Evolutionary conservation across 2,329 filamentous ascomycete species (phyloP).

Genomic region (Davidsoniella virescens): DNA sequence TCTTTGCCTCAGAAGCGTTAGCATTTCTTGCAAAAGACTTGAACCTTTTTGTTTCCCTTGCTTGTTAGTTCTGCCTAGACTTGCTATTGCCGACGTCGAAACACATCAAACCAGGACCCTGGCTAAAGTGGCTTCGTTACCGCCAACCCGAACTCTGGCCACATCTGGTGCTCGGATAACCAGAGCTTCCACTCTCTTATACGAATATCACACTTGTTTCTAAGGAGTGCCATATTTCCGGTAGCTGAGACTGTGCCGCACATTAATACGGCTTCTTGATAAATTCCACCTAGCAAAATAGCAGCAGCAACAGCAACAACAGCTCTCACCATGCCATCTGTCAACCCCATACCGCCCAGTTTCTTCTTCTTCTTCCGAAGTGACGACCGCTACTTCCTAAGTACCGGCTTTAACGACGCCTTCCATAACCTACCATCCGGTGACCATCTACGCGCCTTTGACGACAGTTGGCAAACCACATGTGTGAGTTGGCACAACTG

Average conservation of each 20-base stretch:
- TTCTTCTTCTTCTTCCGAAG: constrained; percentile 12
- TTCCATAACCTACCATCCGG: constrained; percentile 7
- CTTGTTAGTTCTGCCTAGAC: no score
- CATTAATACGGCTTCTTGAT: not conserved
- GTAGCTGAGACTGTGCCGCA: not conserved
- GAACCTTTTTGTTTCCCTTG: no score
- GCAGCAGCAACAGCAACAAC: not conserved
- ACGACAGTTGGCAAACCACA: constrained; percentile 4
- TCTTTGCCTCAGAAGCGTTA: no score
- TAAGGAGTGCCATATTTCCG: no score
- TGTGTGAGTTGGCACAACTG: constrained; percentile 5
- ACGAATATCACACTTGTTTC: not conserved
- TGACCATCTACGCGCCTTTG: constrained; percentile 1
- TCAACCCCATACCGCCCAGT: constrained; percentile 2
- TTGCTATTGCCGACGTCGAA: no score
- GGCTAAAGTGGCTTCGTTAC: not conserved
- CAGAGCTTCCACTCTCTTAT: no score
- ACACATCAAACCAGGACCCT: no score
- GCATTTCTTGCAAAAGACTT: no score
- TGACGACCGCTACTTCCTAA: constrained; percentile 10
- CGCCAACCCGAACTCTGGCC: no score
- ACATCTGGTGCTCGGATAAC: no score
- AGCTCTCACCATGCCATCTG: not conserved
- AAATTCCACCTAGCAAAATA: not conserved
- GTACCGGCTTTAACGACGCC: constrained; percentile 9